Conservation (phyloP, 2,329 filamentous ascomycete genomes). For the Leptographium radiaticola region DNA sequence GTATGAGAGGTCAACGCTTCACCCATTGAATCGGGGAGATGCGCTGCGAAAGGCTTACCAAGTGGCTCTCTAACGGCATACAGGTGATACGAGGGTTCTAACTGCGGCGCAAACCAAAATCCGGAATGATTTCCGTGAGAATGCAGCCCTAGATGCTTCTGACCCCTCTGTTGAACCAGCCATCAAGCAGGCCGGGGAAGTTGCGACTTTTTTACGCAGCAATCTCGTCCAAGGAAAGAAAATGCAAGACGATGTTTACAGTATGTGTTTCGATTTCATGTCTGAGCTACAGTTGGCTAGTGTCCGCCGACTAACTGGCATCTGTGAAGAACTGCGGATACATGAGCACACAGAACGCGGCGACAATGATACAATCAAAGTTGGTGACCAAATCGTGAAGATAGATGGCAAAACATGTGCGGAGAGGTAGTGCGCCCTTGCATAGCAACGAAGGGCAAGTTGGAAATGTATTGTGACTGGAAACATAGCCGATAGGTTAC, state of each 20-base stretch:
- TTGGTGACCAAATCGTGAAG: slow-evolving; percentile 20
- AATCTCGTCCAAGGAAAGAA: slow-evolving; percentile 78
- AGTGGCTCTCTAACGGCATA: background rate
- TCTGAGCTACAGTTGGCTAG: background rate
- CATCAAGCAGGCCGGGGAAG: slow-evolving; percentile 68
- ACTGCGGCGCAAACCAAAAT: slow-evolving; percentile 59
- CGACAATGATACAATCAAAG: slow-evolving; percentile 83
- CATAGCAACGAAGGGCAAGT: background rate
- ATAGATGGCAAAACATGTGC: slow-evolving; percentile 20
- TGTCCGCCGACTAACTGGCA: background rate
- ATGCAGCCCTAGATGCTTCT: slow-evolving; percentile 42
- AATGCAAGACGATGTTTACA: slow-evolving; percentile 37
- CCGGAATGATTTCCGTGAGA: slow-evolving; percentile 58
- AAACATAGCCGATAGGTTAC: too few relatives aligned
- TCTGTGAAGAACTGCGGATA: slow-evolving; percentile 59
- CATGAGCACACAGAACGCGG: slow-evolving; percentile 85
- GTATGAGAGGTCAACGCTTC: slow-evolving; percentile 27
- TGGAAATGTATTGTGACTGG: too few relatives aligned
- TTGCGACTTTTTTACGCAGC: slow-evolving; percentile 64
- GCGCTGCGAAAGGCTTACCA: background rate
- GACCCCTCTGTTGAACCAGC: slow-evolving; percentile 48
- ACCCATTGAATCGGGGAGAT: background rate
- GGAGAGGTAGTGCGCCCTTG: slow-evolving; percentile 9
- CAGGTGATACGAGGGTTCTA: slow-evolving; percentile 35
- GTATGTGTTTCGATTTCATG: slow-evolving; percentile 30